phyloP scores from a whole-genome alignment of 2,329 filamentous ascomycete genomes.

The Ceratocystis colombiana region DNA sequence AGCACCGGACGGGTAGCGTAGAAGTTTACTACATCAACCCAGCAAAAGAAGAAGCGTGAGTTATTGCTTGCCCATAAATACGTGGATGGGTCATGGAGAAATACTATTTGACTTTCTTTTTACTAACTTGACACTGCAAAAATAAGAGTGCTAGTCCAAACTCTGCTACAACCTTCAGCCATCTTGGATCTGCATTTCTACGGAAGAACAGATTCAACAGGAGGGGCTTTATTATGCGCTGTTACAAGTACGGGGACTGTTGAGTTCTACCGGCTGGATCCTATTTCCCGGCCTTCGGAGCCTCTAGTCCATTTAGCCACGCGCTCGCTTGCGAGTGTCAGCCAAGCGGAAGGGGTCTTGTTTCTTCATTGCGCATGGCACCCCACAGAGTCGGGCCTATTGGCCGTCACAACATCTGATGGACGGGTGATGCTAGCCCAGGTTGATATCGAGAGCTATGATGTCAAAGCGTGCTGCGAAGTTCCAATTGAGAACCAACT shows the following conservation, averaged over 20 bases:
- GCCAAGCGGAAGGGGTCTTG: slow-evolving; percentile 43
- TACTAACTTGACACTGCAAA: slow-evolving; percentile 12
- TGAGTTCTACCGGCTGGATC: slow-evolving; percentile 50
- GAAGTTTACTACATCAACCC: slow-evolving; percentile 41
- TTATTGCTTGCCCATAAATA: neutral
- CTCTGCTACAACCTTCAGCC: slow-evolving; percentile 55
- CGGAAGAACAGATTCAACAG: slow-evolving; percentile 35
- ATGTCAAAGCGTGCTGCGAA: slow-evolving; percentile 32
- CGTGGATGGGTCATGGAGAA: neutral
- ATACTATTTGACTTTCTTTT: slow-evolving; percentile 10
- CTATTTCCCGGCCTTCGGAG: slow-evolving; percentile 30
- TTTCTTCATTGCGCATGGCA: slow-evolving; percentile 69
- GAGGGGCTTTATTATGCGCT: slow-evolving; percentile 52
- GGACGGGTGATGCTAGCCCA: slow-evolving; percentile 51
- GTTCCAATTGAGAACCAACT: slow-evolving; percentile 44
- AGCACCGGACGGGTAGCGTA: slow-evolving; percentile 64
- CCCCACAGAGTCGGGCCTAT: slow-evolving; percentile 42
- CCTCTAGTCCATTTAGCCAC: slow-evolving; percentile 37
- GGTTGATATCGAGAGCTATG: slow-evolving; percentile 36
- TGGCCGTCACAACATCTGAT: slow-evolving; percentile 63
- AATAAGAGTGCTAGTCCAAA: slow-evolving; percentile 47
- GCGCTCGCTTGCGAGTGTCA: slow-evolving; percentile 41
- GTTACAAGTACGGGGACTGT: slow-evolving; percentile 69
- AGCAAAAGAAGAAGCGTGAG: slow-evolving; percentile 19
- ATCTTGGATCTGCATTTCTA: slow-evolving; percentile 81